Base-by-base conservation (phyloP, 176 grass and related monocot species). In the Eragrostis curvula region DNA sequence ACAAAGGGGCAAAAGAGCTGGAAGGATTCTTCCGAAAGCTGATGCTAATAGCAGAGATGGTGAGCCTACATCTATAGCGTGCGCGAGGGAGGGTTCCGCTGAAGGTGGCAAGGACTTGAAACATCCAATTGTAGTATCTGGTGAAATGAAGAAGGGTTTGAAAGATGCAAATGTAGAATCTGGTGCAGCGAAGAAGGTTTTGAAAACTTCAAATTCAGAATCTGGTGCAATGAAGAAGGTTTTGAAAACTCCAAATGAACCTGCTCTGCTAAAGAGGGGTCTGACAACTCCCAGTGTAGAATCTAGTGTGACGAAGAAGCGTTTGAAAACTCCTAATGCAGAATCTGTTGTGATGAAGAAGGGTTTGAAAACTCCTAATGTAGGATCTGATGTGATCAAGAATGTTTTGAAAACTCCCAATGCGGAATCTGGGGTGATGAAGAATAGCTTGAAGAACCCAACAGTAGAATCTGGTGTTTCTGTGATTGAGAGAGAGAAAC, bases 1-100 rank as follows among this genome's bases (percentile, higher is more conserved):
- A 89, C 93, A 86, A 85, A 94, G 94, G 68, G 89, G 86, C 46
- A 58, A 69, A 73, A 91, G 94, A 70, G 80, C 75, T 80, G 89
- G 87, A 71, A 87, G 46, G 76, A 36, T 16, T 47, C 21, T 57
- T 83, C 8, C 28, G 7, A 83, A 81, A 78, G 69, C 49, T 81
- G 64, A 68, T 79, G 68, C 81, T 51, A 71, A 49, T 86, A 42
- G 20, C 52, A 75, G 68, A 80, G 85, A 81, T 79, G 74, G 74
- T 45, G 87, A 92, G 53, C 75, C 83, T 42, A 89, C 83, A 73
- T 94, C 87, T 41, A 83, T 81, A 39, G 68, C 89, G 43, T 80
- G 56, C 77, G 73, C 72, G 65, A 85, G 43, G 75, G 74, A 85
- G 48, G 82, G 57, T 76, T 86, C 83, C 23, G 90, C 86, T 73